Evolutionary conservation across 2,329 filamentous ascomycete species (phyloP).

Genomic region (Pestalotiopsis sp.): DNA sequence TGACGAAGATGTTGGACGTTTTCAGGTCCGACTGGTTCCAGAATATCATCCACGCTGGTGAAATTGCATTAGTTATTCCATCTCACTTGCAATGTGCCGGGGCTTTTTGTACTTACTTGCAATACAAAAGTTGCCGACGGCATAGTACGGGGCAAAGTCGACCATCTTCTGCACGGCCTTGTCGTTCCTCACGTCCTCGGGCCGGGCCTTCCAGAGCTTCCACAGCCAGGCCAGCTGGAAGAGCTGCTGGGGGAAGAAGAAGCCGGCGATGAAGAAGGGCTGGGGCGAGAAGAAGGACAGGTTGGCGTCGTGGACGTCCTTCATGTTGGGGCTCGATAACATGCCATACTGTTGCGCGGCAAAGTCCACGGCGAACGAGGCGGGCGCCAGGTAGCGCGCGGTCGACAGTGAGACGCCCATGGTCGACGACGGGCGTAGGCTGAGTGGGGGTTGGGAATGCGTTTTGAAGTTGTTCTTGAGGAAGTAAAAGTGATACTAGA

Average conservation of each 20-base stretch:
- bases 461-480: not conserved
- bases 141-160: conserved; percentile 57
- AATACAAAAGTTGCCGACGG: conserved; percentile 60
- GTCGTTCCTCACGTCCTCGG: conserved; percentile 38
- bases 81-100: not conserved
- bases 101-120: conserved; percentile 44
- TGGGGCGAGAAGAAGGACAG: conserved; percentile 62
- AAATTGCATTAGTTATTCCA: not conserved
- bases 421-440: conserved; percentile 3
- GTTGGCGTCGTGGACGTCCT: conserved; percentile 60
- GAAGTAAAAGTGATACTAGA: too few species aligned
- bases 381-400: conserved; percentile 55
- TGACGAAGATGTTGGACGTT: conserved; percentile 57
- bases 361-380: conserved; percentile 59
- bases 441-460: not conserved
- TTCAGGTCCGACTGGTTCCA: conserved; percentile 57
- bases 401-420: conserved; percentile 59
- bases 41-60: conserved; percentile 61
- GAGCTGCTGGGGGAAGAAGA: conserved; percentile 65
- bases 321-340: conserved; percentile 59
- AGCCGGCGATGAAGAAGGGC: conserved; percentile 60
- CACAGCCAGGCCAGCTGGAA: conserved; percentile 62
- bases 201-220: conserved; percentile 52
- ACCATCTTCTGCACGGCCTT: conserved; percentile 51
- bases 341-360: conserved; percentile 63